phyloP scores from a whole-genome alignment of 31 red algal species.

The Odonthalia washingtoniensis region DNA sequence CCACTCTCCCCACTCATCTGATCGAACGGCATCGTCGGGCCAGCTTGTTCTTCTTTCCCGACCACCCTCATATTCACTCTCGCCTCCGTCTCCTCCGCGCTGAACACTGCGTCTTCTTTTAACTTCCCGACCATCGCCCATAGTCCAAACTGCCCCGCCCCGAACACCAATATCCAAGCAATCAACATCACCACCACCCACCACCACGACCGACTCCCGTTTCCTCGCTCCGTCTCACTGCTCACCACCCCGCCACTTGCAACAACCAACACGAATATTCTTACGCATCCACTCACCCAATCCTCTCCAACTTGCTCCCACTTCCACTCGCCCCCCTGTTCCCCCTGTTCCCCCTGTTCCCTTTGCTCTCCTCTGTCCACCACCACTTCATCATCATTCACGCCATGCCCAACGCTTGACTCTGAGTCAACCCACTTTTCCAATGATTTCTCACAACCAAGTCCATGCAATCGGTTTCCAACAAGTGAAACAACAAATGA shows the following conservation, averaged over 20 bases:
- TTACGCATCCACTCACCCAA: not conserved
- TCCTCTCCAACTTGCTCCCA: not conserved
- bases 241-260: not conserved
- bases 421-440: too few species aligned
- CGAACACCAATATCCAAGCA: not conserved
- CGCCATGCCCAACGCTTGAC: too few species aligned
- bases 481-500: not conserved
- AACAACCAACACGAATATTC: not conserved
- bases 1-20: too few species aligned
- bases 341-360: not conserved
- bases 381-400: too few species aligned
- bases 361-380: not conserved
- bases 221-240: not conserved
- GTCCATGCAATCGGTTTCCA: conserved; percentile 5
- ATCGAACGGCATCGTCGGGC: too few species aligned
- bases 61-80: too few species aligned
- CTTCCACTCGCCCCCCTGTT: not conserved
- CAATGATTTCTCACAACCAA: too few species aligned
- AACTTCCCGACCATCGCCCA: too few species aligned
- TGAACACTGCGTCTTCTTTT: too few species aligned
- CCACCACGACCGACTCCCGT: not conserved
- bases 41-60: too few species aligned
- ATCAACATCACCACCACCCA: not conserved
- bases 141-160: too few species aligned
- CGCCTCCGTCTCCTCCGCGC: too few species aligned